Evolutionary conservation across 352 stramenopile species (phyloP), one percentile per base, ranked within the genome.

Genomic region (Poterioochromonas sp.): DNA sequence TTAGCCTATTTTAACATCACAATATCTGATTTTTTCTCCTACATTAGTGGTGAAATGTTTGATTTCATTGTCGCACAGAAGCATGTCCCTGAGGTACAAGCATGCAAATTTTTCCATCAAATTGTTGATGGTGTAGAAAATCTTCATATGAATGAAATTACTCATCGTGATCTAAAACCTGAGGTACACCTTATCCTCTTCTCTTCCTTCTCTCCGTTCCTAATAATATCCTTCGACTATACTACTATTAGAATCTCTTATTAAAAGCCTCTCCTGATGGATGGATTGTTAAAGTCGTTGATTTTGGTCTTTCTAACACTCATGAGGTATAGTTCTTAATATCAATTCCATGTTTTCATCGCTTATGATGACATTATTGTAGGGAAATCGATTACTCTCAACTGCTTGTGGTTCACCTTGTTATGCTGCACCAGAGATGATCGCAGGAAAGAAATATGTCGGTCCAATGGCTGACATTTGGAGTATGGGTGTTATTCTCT

Each of bases 221-320:
- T 12, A 32, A 65, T 65, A 5, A 39, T 29, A 29, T 15, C 26
- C 3, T 39, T 65, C n/a, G 11, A 12, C n/a, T 39, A 29, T 15
- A 39, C n/a, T 65, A 22, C 5, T 11, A 39, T 35, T 32, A 65
- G 76, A 98, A 98, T 83, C 82, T 98, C 65, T 86, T 98, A 64
- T 84, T 99, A 40, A 95, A 98, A 84, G 91, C 90, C 12, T 94
- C 80, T 5, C 35, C 63, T 83, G 49, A 43, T n/a, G 83, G 98
- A 82, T 95, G 97, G 81, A 98, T 99, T 83, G 95, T 99, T 81
- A 99, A 99, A 84, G 97, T 99, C 84, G 96, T 95, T 26, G 96
- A 99, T 84, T 99, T 99, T 86, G 96, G 96, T 29, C 88, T 99
- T 20, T 97, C 92, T n/a, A 99, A 99, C 84, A 88, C 86, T 0